Base-by-base conservation (phyloP, 2,329 filamentous ascomycete genomes). In the Diaporthe citri region DNA sequence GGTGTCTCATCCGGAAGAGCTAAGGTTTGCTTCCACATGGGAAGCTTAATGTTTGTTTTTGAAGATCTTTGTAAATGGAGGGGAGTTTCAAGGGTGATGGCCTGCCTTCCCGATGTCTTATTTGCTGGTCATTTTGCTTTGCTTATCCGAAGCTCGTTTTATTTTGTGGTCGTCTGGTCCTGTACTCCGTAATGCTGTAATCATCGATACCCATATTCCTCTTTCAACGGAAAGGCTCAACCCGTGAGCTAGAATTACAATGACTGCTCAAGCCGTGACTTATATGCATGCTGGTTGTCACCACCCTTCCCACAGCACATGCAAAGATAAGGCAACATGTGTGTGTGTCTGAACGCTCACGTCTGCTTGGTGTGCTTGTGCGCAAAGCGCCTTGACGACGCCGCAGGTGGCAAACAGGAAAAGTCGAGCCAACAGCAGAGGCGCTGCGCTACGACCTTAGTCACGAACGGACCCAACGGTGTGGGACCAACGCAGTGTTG, bases 201-300 rank as follows among this genome's bases (percentile, higher is more conserved):
- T 43, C 28, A 64, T 72, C 71, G 71, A 72, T 72, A 72, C 71
- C 71, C 71, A 56, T 43, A 51, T 56, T 72, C 20, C 46, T 64
- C 22, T 72, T 59, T 55, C 28, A 52, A 34, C n/a, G 7, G 41
- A 7, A 36, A 60, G 8, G 55, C 20, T 34, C 34, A 22, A 5
- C 5, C 13, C 12, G 31, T 20, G 36, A 17, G 8, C 22, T 17
- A 28, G 7, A n/a, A 34, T 67, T 9, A 2, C n/a, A 31, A 41
- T 22, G 25, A 22, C 6, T n/a, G 6, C 25, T 31, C 17, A 15
- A 12, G 22, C 6, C 34, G 25, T 34, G 34, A 9, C 34, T 52
- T 41, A 17, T 22, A 9, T 13, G 5, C 15, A 12, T 22, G n/a
- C 8, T 31, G 36, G 36, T 39, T 39, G 34, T 51, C 62, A 3